Base-by-base conservation (phyloP, 768 basidiomycete species). In the Leucosporidium scottii region DNA sequence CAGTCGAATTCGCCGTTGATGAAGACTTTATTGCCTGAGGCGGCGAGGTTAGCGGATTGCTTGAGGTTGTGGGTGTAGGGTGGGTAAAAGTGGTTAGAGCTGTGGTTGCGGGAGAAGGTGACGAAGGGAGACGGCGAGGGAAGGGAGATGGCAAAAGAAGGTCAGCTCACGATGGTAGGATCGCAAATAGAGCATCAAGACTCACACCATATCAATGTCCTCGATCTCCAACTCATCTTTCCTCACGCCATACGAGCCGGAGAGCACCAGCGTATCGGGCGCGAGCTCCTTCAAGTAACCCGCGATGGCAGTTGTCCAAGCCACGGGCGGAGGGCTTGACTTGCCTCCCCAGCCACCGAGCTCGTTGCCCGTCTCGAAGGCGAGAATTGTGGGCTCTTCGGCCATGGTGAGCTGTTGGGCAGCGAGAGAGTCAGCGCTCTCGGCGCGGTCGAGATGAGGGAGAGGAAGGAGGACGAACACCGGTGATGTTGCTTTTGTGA, bases 1-100 rank as follows among this genome's bases (percentile, higher is more conserved):
- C 73, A 74, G 68, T 75, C 74, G 56, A 65, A 75, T 54, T 75
- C 74, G 39, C 74, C 74, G 6, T 58, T 65, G 23, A 72, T 60
- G 68, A 68, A 71, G 25, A 66, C 67, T 36, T 74, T 75, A 3
- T 49, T 7, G 10, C n/a, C 59, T 0, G 65, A 65, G 23, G 44
- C 39, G 23, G 69, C 71, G 47, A 34, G 59, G 1, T 53, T 25
- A 23, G 71, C 65, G 34, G 71, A 65, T 15, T 51, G 39, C 8
- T 61, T 56, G 27, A 75, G 68, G 49, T 72, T 72, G 18, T 59
- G 50, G 8, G 25, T 21, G 39, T 68, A 70, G 18, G 61, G 64
- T 4, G 74, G 74, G 59, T 75, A 75, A 61, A 64, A 74, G 62
- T 75, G 74, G 53, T 75, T 68, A 20, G 74, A 75, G 55, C 74